Base-by-base conservation (phyloP, 2,329 filamentous ascomycete species). In the Monilinia laxa region DNA sequence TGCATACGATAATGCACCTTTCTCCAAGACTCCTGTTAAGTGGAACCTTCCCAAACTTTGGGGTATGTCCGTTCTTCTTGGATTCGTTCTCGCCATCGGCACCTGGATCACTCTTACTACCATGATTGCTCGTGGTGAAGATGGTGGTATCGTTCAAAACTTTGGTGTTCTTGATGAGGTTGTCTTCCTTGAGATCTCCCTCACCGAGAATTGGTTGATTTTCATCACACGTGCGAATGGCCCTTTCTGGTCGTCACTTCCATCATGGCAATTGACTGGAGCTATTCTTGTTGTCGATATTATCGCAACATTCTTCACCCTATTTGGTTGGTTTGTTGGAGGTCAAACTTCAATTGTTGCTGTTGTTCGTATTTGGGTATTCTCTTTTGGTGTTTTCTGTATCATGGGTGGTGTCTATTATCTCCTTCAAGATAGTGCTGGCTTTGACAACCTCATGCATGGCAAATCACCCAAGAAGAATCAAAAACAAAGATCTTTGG, bases 121-220 rank as follows among this genome's bases (percentile, higher is more conserved):
- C 73, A 93, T 96, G 86, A 87, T 87, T 80, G 85, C 78, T 75
- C 81, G 85, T 71, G 84, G 85, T 70, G 80, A 88, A 74, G 80
- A 90, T 73, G 90, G 90, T 74, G 92, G 92, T 85, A 94, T 96
- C 74, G 90, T 93, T 71, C 90, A 96, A 84, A 94, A 95, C 82
- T 91, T 90, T 74, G 92, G 92, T 85, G 85, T 89, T 77, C 82
- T 91, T 65, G 91, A 96, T 73, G 87, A 88, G 73, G 88, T 96
- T 67, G 80, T 97, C 75, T 96, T 96, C 86, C 88, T 97, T 49
- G 87, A 96, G 81, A 91, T 96, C 78, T 92, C 91, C 16, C 86
- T 96, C 65, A 93, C 92, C 68, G 91, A 96, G 84, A 97, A 96
- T 82, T 96, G 93, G 92, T 85, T 96, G 63, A 97, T 97, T 80